Evolutionary conservation across 257 asterid species (phyloP).

Genomic region (Mentha longifolia): DNA sequence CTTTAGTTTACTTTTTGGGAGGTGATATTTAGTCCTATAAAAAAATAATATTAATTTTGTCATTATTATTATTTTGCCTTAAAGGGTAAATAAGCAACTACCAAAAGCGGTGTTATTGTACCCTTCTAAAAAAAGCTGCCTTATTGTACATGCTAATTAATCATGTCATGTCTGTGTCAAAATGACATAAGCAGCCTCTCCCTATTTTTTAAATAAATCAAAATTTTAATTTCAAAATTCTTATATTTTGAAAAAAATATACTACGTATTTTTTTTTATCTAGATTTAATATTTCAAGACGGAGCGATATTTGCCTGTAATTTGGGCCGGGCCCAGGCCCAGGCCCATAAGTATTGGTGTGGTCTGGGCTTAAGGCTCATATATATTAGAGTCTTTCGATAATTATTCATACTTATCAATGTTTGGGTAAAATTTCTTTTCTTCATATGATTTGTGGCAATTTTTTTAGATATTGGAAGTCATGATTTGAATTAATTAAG

Average conservation of each 20-base stretch:
- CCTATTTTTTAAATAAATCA: neutral
- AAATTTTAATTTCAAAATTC: neutral
- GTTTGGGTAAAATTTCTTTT: too few species aligned
- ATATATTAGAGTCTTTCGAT: too few species aligned
- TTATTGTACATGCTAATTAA: constrained; percentile 11
- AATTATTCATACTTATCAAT: too few species aligned
- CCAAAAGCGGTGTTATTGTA: constrained; percentile 5
- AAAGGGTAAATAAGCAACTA: neutral
- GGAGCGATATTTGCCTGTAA: neutral
- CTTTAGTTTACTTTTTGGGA: neutral
- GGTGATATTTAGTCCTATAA: neutral
- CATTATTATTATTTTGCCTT: neutral
- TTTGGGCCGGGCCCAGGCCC: too few species aligned
- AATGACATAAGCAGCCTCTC: neutral
- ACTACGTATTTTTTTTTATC: neutral
- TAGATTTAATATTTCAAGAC: neutral
- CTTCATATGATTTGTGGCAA: too few species aligned
- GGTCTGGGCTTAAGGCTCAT: too few species aligned
- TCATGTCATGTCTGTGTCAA: neutral
- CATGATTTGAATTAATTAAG: too few species aligned
- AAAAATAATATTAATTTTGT: neutral
- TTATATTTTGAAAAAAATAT: neutral
- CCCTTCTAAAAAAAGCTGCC: neutral
- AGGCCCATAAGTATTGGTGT: too few species aligned
- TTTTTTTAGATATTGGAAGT: too few species aligned